A percentile compares a stretch with the other conserved stretches of the same genome.
phyloP scores from a whole-genome alignment of 345 rosid species.

The Erysimum cheiranthoides region DNA sequence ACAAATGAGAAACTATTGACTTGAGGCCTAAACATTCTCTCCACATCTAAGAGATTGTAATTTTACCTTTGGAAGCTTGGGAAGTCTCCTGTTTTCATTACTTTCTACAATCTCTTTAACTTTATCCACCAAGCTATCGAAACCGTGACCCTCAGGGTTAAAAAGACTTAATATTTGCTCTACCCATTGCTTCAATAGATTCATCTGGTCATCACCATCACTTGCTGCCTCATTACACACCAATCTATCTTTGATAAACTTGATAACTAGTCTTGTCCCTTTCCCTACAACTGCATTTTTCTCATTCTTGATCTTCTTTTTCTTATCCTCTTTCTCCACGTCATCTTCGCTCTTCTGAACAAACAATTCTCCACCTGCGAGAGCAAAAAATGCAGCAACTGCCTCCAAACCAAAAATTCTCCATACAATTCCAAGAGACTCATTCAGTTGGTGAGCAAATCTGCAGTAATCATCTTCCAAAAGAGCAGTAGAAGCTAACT shows the following conservation, averaged over 20 bases:
- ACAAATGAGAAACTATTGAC: slow-evolving; percentile 15
- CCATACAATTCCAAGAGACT: slow-evolving; percentile 58
- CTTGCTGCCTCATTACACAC: slow-evolving; percentile 42
- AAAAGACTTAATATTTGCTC: slow-evolving; percentile 54
- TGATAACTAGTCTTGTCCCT: slow-evolving; percentile 68
- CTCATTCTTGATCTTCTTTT: slow-evolving; percentile 61
- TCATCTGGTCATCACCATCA: slow-evolving; percentile 39
- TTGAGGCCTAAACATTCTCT: neutral
- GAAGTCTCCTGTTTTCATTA: slow-evolving; percentile 88
- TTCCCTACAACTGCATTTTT: slow-evolving; percentile 76
- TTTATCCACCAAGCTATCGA: slow-evolving; percentile 57
- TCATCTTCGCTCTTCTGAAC: slow-evolving; percentile 46
- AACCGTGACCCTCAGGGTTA: slow-evolving; percentile 55
- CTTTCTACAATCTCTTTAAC: slow-evolving; percentile 83
- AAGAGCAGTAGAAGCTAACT: slow-evolving; percentile 47
- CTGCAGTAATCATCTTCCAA: slow-evolving; percentile 51
- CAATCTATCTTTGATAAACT: slow-evolving; percentile 68
- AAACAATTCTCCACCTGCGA: slow-evolving; percentile 63
- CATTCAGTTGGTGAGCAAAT: slow-evolving; percentile 59
- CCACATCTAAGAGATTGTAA: neutral
- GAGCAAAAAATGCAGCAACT: slow-evolving; percentile 60
- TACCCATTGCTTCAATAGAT: slow-evolving; percentile 51
- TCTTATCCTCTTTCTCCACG: slow-evolving; percentile 56
- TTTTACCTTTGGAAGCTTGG: slow-evolving; percentile 87
- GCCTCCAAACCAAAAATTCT: slow-evolving; percentile 83